These are phyloP conservation scores for Daldinia grandis DNA, from an alignment of 495 filamentous ascomycete species.

Conservation along the genomic window DNA sequence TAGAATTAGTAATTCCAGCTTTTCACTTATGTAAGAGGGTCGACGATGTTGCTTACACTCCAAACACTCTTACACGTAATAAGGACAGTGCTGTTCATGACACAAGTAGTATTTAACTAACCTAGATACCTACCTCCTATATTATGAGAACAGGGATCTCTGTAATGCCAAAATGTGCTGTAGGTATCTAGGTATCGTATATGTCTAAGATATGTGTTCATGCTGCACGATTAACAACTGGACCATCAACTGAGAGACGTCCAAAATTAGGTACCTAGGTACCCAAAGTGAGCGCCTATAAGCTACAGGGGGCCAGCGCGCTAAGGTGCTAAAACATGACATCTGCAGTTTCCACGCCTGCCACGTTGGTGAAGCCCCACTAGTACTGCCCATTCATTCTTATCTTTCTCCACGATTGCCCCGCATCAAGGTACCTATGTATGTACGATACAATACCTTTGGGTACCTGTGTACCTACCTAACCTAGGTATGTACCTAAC, in stretches of 20 bases:
- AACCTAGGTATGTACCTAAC: too few relatives aligned
- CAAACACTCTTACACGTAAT: background rate
- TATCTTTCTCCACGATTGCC: constrained; percentile 15
- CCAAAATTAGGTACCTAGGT: background rate
- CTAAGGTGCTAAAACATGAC: constrained; percentile 24
- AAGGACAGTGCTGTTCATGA: background rate
- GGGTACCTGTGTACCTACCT: too few relatives aligned
- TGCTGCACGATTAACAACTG: background rate
- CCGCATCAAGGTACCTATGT: constrained; percentile 6
- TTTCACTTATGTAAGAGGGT: background rate
- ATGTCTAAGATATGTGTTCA: background rate
- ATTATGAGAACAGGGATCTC: too few relatives aligned
- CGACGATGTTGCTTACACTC: background rate
- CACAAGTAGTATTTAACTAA: too few relatives aligned
- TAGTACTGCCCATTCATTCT: constrained; percentile 2
- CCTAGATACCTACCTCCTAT: too few relatives aligned
- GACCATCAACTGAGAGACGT: background rate
- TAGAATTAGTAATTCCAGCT: too few relatives aligned
- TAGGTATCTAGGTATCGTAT: too few relatives aligned
- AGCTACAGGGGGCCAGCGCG: constrained; percentile 11
- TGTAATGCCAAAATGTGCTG: too few relatives aligned
- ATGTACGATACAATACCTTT: too few relatives aligned
- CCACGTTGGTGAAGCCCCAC: constrained; percentile 18
- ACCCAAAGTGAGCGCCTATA: background rate
- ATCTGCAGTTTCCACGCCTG: background rate